Conservation (phyloP, 768 basidiomycete genomes). For the Boletus subcaerulescens region DNA sequence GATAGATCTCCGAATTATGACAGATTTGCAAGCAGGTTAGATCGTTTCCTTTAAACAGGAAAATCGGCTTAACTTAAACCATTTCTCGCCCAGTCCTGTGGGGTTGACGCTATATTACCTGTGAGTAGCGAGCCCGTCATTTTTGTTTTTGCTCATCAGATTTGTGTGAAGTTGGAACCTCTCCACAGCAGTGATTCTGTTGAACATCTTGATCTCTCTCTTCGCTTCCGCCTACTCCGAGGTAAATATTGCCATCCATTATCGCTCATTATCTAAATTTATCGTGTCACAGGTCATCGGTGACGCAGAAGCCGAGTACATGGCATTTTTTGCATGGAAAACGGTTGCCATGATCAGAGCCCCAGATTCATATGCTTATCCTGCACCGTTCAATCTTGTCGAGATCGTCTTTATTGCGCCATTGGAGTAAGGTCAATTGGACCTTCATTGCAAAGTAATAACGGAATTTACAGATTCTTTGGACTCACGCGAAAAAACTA, state of each 20-base stretch:
- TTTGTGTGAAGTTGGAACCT: constrained; percentile 66
- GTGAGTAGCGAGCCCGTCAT: constrained; percentile 40
- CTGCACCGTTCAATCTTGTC: constrained; percentile 89
- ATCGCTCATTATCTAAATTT: not conserved
- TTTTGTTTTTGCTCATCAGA: not conserved
- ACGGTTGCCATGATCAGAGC: constrained; percentile 82
- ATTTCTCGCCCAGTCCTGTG: constrained; percentile 37
- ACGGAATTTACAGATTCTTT: constrained; percentile 35
- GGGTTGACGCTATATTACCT: constrained; percentile 77
- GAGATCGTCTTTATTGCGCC: constrained; percentile 81
- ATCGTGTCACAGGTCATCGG: constrained; percentile 57
- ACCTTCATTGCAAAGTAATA: not conserved
- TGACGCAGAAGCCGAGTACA: constrained; percentile 86
- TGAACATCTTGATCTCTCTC: constrained; percentile 94
- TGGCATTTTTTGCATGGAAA: constrained; percentile 88
- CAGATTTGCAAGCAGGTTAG: constrained; percentile 50
- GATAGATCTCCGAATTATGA: constrained; percentile 63
- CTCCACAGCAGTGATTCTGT: constrained; percentile 74
- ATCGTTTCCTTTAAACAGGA: not conserved
- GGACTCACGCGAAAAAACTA: constrained; percentile 53
- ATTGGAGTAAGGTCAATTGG: constrained; percentile 62
- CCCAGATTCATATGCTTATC: constrained; percentile 79
- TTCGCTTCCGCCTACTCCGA: constrained; percentile 92
- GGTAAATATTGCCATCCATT: constrained; percentile 39
- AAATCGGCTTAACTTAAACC: not conserved